A percentile compares a stretch with the other conserved stretches of the same genome.
Evolutionary conservation across 148 eudicot species (phyloP).

Genomic region (Rhododendron henanense): DNA sequence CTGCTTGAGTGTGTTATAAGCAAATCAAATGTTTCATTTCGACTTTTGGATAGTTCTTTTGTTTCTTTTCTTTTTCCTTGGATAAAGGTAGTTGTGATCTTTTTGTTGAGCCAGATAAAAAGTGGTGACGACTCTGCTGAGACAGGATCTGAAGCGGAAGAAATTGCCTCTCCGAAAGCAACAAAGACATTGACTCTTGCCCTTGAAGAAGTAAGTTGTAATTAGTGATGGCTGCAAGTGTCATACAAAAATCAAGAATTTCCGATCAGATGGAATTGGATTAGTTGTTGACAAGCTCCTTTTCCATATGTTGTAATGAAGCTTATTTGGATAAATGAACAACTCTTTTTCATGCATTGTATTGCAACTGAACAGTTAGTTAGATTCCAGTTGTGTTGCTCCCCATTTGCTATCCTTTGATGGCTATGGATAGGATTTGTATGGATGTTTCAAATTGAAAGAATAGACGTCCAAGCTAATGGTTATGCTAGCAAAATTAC

Average conservation of each 20-base stretch:
- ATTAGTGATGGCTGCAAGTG: slow-evolving; percentile 4
- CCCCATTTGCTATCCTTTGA: background rate
- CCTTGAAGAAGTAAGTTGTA: slow-evolving; percentile 49
- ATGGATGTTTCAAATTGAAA: slow-evolving; percentile 8
- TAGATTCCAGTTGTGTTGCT: background rate
- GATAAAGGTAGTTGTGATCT: background rate
- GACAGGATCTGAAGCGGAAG: slow-evolving; percentile 57
- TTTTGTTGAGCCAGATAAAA: slow-evolving; percentile 34
- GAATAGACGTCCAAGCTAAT: background rate
- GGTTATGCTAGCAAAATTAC: slow-evolving; percentile 1
- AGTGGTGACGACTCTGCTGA: slow-evolving; percentile 15
- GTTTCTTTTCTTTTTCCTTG: background rate
- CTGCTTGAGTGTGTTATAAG: background rate
- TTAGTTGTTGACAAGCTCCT: background rate
- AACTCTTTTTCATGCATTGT: background rate
- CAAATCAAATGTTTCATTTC: background rate
- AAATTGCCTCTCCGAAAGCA: slow-evolving; percentile 30
- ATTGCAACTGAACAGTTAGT: background rate
- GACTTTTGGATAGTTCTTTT: background rate
- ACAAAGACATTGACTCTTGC: slow-evolving; percentile 23
- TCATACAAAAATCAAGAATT: background rate
- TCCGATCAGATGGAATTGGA: slow-evolving; percentile 6
- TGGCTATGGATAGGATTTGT: background rate
- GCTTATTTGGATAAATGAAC: background rate
- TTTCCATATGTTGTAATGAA: slow-evolving; percentile 7